phyloP scores from a whole-genome alignment of 176 grass and related monocot genomes.

The Metroxylon sagu region DNA sequence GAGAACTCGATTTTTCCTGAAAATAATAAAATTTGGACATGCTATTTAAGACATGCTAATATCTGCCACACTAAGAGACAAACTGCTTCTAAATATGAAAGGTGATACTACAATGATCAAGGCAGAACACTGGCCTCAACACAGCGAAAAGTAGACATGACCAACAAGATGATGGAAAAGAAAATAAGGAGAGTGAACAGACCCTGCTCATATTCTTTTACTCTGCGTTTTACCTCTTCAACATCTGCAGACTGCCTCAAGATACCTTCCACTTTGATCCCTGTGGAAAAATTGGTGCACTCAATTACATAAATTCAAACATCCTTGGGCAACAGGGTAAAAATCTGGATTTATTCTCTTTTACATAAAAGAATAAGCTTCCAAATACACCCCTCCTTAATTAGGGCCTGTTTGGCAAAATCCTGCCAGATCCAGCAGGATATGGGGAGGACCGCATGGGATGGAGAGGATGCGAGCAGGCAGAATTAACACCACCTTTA shows the following conservation, averaged over 20 bases:
- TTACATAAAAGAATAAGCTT: too few species aligned
- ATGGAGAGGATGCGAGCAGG: too few species aligned
- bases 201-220: conserved; percentile 94
- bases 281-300: conserved; percentile 28
- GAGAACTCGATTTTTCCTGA: conserved; percentile 87
- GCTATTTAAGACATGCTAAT: background rate
- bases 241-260: conserved; percentile 98
- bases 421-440: too few species aligned
- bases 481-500: too few species aligned
- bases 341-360: too few species aligned
- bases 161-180: too few species aligned
- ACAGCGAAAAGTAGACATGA: background rate
- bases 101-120: background rate
- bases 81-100: background rate
- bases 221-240: conserved; percentile 94
- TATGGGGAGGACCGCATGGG: too few species aligned
- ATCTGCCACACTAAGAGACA: background rate
- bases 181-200: background rate
- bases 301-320: background rate
- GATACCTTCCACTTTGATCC: conserved; percentile 92
- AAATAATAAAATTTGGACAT: conserved; percentile 12
- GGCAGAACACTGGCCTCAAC: background rate
- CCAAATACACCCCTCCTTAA: too few species aligned
- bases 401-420: too few species aligned
- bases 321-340: background rate